Percentiles rank a stretch among this genome's conserved stretches.
phyloP scores from a whole-genome alignment of 441 rosid species.

The Kokia cookei region DNA sequence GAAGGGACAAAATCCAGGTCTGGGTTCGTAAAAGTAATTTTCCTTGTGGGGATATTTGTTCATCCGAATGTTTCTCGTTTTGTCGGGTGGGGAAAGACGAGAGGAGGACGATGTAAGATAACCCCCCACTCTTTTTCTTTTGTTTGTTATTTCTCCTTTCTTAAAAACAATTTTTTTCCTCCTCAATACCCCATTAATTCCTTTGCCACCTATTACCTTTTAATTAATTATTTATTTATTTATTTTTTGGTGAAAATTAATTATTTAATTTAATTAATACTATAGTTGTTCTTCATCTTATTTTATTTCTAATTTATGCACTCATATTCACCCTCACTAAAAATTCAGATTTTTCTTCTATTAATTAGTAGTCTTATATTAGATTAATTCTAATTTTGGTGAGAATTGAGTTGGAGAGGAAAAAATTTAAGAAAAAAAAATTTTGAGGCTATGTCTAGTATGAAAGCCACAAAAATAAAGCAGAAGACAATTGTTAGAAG shows the following conservation, averaged over 20 bases:
- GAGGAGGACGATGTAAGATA: slow-evolving; percentile 21
- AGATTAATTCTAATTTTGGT: not conserved
- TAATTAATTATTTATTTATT: not conserved
- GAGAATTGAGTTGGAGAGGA: not conserved
- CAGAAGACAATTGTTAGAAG: not conserved
- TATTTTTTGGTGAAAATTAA: too few species aligned
- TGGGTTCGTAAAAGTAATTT: not conserved
- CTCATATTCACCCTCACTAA: not conserved
- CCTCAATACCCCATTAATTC: not conserved
- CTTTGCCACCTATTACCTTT: not conserved
- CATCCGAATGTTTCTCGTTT: slow-evolving; percentile 10
- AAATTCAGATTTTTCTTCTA: not conserved
- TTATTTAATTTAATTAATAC: not conserved
- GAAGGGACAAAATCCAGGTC: not conserved
- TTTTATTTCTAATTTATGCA: not conserved
- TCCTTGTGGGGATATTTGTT: slow-evolving; percentile 1
- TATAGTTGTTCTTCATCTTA: not conserved
- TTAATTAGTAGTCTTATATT: not conserved
- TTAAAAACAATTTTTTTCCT: not conserved
- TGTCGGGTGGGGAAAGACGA: slow-evolving; percentile 17
- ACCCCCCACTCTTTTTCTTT: slow-evolving; percentile 12
- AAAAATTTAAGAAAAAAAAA: too few species aligned
- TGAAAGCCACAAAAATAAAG: too few species aligned
- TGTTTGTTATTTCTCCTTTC: not conserved
- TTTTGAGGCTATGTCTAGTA: too few species aligned